These are phyloP conservation scores for Chaetomium strumarium DNA, from an alignment of 2,329 filamentous ascomycete species.

Conservation along the genomic window DNA sequence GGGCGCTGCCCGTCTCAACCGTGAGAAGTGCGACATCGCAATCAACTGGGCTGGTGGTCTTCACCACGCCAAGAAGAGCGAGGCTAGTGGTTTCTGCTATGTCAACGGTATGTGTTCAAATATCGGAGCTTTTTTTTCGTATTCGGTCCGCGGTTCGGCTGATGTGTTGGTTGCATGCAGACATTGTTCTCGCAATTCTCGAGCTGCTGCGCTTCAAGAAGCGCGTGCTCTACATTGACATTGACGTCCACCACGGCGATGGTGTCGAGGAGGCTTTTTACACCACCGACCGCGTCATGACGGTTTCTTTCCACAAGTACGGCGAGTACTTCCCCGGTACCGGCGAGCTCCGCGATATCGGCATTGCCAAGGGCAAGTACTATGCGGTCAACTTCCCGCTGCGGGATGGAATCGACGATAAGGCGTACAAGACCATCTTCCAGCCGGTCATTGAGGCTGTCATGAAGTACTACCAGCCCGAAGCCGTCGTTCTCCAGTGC, in stretches of 20 bases:
- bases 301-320: slow-evolving; percentile 94
- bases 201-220: slow-evolving; percentile 86
- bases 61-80: slow-evolving; percentile 95
- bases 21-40: slow-evolving; percentile 90
- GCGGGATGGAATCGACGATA: slow-evolving; percentile 85
- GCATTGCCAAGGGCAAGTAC: slow-evolving; percentile 80
- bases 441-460: slow-evolving; percentile 82
- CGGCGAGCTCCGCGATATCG: slow-evolving; percentile 78
- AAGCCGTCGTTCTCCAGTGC: slow-evolving; percentile 92
- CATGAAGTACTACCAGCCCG: slow-evolving; percentile 80
- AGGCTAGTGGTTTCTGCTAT: slow-evolving; percentile 97
- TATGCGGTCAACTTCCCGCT: slow-evolving; percentile 89
- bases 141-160: neutral
- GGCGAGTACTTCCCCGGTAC: slow-evolving; percentile 95
- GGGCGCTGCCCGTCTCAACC: slow-evolving; percentile 82
- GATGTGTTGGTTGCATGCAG: slow-evolving; percentile 37
- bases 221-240: slow-evolving; percentile 94
- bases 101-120: slow-evolving; percentile 74
- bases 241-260: slow-evolving; percentile 82
- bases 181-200: slow-evolving; percentile 93
- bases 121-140: slow-evolving; percentile 28
- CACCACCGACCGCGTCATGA: slow-evolving; percentile 78
- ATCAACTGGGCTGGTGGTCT: slow-evolving; percentile 98
- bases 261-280: slow-evolving; percentile 83
- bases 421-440: slow-evolving; percentile 85